Percentiles rank a stretch among this genome's conserved stretches.
These are phyloP conservation scores for Russula brevipes DNA, from an alignment of 768 basidiomycete species.

Conservation along the genomic window DNA sequence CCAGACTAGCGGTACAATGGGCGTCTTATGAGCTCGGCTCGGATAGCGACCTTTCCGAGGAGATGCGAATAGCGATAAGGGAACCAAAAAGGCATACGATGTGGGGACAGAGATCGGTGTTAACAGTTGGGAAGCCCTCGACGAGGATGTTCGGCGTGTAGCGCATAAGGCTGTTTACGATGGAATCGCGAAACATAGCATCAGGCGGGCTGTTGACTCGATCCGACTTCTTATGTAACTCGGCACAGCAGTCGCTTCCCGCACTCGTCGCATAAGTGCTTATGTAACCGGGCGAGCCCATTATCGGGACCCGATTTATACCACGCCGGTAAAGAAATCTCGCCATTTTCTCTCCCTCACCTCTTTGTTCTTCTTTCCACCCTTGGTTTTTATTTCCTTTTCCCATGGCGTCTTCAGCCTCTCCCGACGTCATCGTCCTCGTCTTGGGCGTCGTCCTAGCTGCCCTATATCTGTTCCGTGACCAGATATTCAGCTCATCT, in stretches of 20 bases:
- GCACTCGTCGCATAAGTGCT: not conserved
- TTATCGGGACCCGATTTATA: slow-evolving; percentile 10
- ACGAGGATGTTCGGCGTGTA: not conserved
- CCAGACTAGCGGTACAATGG: slow-evolving; percentile 46
- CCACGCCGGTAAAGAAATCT: not conserved
- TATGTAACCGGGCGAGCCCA: not conserved
- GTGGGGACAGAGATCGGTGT: slow-evolving; percentile 40
- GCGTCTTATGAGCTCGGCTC: slow-evolving; percentile 51
- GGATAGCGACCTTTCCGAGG: slow-evolving; percentile 46
- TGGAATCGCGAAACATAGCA: not conserved
- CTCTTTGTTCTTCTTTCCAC: slow-evolving; percentile 13
- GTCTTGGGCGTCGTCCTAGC: slow-evolving; percentile 70
- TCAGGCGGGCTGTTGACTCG: not conserved
- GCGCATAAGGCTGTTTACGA: not conserved
- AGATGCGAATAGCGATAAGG: slow-evolving; percentile 35
- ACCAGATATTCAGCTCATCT: slow-evolving; percentile 66
- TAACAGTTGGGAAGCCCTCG: slow-evolving; percentile 24
- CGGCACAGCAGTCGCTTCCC: not conserved
- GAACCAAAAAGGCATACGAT: slow-evolving; percentile 42
- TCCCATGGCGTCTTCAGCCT: slow-evolving; percentile 53
- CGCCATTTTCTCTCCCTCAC: not conserved
- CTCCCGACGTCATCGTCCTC: slow-evolving; percentile 71
- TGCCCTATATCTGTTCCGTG: slow-evolving; percentile 76
- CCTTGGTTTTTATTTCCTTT: slow-evolving; percentile 3
- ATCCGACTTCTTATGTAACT: slow-evolving; percentile 11